Conservation (phyloP, 371 early-diverging fungal genomes). For the Mortierella sp. region DNA sequence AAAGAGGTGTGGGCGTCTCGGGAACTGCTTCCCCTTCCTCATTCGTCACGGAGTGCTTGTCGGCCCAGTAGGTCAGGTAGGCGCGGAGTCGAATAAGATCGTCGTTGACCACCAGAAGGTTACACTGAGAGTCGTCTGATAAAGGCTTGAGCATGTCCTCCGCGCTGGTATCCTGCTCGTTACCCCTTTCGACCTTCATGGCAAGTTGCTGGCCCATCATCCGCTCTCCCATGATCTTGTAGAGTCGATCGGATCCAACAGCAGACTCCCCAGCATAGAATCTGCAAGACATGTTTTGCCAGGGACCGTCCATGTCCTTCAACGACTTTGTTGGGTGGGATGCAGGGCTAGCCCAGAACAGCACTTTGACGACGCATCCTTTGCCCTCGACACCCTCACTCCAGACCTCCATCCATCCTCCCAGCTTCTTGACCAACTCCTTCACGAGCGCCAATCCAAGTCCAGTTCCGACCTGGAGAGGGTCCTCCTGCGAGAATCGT, state of each 20-base stretch:
- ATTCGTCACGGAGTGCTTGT: constrained; percentile 15
- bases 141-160: constrained; percentile 44
- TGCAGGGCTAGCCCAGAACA: constrained; percentile 43
- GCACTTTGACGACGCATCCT: constrained; percentile 56
- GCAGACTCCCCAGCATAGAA: constrained; percentile 43
- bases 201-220: constrained; percentile 50
- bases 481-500: constrained; percentile 59
- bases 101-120: constrained; percentile 45
- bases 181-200: constrained; percentile 49
- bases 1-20: constrained; percentile 29
- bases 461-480: constrained; percentile 58
- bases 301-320: constrained; percentile 32
- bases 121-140: constrained; percentile 28
- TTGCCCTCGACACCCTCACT: constrained; percentile 58
- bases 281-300: constrained; percentile 42
- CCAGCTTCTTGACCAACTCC: constrained; percentile 55
- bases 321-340: constrained; percentile 35
- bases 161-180: constrained; percentile 29
- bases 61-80: constrained; percentile 36
- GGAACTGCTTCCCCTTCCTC: constrained; percentile 4
- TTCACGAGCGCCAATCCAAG: constrained; percentile 57
- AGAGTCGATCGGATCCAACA: constrained; percentile 42
- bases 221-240: constrained; percentile 43
- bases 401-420: constrained; percentile 59
- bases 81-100: constrained; percentile 36